Evolutionary conservation across 2,329 filamentous ascomycete genomes (phyloP).

Genomic region (Venturia effusa): DNA sequence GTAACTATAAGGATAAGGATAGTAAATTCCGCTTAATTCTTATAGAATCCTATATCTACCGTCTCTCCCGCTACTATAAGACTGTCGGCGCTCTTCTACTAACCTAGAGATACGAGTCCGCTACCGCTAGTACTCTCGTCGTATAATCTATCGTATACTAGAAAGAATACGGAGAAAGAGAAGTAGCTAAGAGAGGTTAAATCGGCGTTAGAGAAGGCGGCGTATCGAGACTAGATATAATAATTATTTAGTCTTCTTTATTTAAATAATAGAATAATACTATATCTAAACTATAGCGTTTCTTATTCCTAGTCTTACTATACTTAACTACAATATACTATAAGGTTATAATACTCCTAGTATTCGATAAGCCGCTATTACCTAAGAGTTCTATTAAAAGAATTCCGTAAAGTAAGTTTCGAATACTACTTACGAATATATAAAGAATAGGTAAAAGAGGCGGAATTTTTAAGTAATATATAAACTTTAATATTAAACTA

Average conservation of each 20-base stretch:
- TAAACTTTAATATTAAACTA: no score
- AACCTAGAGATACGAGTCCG: constrained; percentile 98
- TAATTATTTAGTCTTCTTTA: not conserved
- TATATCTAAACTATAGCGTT: no score
- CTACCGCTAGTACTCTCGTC: constrained; percentile 89
- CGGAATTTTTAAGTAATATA: no score
- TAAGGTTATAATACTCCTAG: no score
- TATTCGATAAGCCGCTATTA: no score
- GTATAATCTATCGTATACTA: constrained; percentile 37
- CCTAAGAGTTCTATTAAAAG: no score
- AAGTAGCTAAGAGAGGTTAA: not conserved
- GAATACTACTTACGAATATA: no score
- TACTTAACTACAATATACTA: no score
- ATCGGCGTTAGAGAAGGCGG: not conserved
- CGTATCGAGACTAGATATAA: not conserved
- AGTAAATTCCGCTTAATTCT: constrained; percentile 99
- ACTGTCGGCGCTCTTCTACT: constrained; percentile 73
- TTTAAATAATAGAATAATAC: not conserved
- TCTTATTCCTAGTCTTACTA: no score
- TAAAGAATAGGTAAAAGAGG: no score
- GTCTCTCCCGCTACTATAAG: constrained; percentile 99
- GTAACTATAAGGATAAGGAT: constrained; percentile 99
- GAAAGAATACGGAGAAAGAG: not conserved
- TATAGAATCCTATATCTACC: constrained; percentile 99
- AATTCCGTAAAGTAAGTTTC: no score